Conservation (phyloP, 2,329 filamentous ascomycete genomes). For the Mariannaea elegans region DNA sequence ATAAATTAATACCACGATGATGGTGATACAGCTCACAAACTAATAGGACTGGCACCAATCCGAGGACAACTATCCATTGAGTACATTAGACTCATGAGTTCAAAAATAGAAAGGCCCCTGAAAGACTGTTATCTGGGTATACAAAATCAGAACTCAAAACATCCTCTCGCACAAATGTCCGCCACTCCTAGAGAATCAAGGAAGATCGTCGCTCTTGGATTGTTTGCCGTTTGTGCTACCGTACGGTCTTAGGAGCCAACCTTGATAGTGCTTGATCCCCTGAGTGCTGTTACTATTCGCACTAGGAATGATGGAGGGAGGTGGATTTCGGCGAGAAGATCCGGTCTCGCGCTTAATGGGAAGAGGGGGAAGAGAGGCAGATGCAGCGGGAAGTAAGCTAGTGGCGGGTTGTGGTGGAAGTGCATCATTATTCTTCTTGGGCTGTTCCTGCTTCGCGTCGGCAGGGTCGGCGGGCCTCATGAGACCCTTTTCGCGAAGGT, state of each 20-base stretch:
- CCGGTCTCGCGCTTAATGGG: conserved; percentile 46
- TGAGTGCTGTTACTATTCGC: conserved; percentile 45
- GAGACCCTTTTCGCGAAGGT: conserved; percentile 68
- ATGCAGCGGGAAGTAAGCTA: conserved; percentile 51
- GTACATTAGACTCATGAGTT: neutral
- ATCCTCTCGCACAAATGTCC: neutral
- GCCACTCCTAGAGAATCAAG: conserved; percentile 31
- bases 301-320: conserved; percentile 41
- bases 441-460: conserved; percentile 25
- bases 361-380: conserved; percentile 48
- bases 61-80: conserved; percentile 39
- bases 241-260: conserved; percentile 50
- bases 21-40: neutral
- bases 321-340: conserved; percentile 45
- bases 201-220: conserved; percentile 45
- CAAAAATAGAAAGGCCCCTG: neutral
- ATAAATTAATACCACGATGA: neutral
- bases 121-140: neutral
- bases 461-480: conserved; percentile 46
- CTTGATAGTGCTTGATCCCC: conserved; percentile 47
- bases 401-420: conserved; percentile 30
- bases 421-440: conserved; percentile 27
- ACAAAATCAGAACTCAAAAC: neutral
- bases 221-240: conserved; percentile 44
- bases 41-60: conserved; percentile 6